A percentile compares a stretch with the other conserved stretches of the same genome.
Evolutionary conservation across 192 early-diverging fungal genomes (phyloP).

Genomic region (Backusella parvicylindrica): DNA sequence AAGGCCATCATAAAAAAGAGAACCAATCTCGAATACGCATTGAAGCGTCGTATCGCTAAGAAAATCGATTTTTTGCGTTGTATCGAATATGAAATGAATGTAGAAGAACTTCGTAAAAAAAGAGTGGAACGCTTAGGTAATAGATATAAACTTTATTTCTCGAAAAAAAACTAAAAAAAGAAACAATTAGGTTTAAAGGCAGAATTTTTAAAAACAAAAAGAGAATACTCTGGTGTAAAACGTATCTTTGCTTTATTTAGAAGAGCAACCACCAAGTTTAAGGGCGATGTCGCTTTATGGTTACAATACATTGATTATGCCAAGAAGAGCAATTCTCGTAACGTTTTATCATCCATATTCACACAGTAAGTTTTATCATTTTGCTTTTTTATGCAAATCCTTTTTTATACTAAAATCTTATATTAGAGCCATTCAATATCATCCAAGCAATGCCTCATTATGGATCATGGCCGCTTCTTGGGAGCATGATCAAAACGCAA

Average conservation of each 20-base stretch:
- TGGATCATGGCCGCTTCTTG: conserved; percentile 92
- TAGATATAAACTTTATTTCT: too few species aligned
- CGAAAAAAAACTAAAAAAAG: neutral
- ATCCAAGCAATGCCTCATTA: conserved; percentile 76
- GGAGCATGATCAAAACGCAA: conserved; percentile 83
- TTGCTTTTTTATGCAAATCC: neutral
- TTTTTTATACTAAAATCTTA: conserved; percentile 5
- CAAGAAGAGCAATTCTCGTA: conserved; percentile 46
- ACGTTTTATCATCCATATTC: conserved; percentile 70
- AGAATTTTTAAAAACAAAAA: conserved; percentile 66
- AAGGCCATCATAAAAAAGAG: conserved; percentile 85
- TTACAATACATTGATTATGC: conserved; percentile 89
- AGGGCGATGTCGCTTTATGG: conserved; percentile 82
- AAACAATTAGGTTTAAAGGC: neutral
- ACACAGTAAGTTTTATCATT: conserved; percentile 45
- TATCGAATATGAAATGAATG: conserved; percentile 94
- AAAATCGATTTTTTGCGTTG: conserved; percentile 85
- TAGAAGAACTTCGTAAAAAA: conserved; percentile 78
- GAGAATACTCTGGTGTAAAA: conserved; percentile 49
- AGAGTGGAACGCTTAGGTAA: conserved; percentile 59
- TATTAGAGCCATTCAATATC: conserved; percentile 74
- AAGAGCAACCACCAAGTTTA: conserved; percentile 73
- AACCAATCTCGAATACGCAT: conserved; percentile 83
- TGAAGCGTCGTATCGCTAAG: conserved; percentile 72
- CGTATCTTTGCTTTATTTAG: conserved; percentile 82